These are phyloP conservation scores for Calonectria crousiana DNA, from an alignment of 2,329 filamentous ascomycete species.

Conservation along the genomic window DNA sequence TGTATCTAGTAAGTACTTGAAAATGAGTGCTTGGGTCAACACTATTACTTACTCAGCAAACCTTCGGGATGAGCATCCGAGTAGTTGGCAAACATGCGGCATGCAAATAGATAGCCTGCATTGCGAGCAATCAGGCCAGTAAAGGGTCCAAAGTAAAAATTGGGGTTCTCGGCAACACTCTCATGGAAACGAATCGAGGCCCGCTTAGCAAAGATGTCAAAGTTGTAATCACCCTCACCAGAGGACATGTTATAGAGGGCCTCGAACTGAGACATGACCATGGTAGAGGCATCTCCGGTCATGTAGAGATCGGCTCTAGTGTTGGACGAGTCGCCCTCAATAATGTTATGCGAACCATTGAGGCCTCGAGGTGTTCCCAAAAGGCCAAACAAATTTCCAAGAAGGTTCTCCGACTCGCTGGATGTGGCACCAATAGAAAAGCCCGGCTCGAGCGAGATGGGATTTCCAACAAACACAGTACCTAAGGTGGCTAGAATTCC, in stretches of 20 bases:
- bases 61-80: conserved; percentile 54
- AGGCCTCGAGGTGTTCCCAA: conserved; percentile 57
- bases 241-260: conserved; percentile 26
- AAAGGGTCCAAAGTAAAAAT: conserved; percentile 66
- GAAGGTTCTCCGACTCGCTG: conserved; percentile 53
- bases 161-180: conserved; percentile 61
- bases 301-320: conserved; percentile 64
- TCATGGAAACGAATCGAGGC: conserved; percentile 54
- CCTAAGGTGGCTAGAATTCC: conserved; percentile 59
- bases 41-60: conserved; percentile 24
- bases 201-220: conserved; percentile 56
- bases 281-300: conserved; percentile 60
- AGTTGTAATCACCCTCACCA: conserved; percentile 37
- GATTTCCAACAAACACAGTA: conserved; percentile 62
- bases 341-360: conserved; percentile 65
- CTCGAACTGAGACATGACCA: conserved; percentile 62
- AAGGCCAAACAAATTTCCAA: conserved; percentile 56
- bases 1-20: neutral
- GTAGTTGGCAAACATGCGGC: conserved; percentile 58
- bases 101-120: conserved; percentile 59
- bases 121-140: conserved; percentile 61
- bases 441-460: conserved; percentile 60
- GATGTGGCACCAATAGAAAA: conserved; percentile 64
- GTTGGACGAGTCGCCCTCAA: conserved; percentile 65
- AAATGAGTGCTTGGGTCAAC: neutral